phyloP scores from a whole-genome alignment of 2,329 filamentous ascomycete genomes.

The Seiridium cupressi region DNA sequence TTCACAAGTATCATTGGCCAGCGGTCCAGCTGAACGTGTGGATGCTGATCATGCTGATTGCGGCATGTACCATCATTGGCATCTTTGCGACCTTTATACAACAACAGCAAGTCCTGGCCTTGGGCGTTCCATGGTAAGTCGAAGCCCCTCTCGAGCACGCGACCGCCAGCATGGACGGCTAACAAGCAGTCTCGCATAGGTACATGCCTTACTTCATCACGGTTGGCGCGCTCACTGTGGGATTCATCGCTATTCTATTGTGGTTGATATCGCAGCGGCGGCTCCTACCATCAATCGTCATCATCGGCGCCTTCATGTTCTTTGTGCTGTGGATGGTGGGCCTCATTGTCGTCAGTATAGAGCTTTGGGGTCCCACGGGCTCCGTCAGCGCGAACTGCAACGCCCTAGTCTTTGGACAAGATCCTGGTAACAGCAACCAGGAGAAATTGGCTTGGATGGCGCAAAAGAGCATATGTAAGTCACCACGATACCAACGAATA shows the following conservation, averaged over 20 bases:
- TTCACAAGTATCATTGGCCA: constrained; percentile 67
- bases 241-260: constrained; percentile 66
- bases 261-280: constrained; percentile 61
- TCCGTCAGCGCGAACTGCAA: constrained; percentile 61
- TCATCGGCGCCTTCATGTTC: constrained; percentile 63
- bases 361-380: constrained; percentile 61
- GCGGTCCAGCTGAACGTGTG: constrained; percentile 66
- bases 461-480: constrained; percentile 61
- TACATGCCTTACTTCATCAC: constrained; percentile 68
- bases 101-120: constrained; percentile 52
- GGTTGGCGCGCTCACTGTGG: constrained; percentile 55
- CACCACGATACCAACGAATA: background rate
- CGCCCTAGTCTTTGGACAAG: constrained; percentile 51
- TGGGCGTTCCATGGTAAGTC: constrained; percentile 60
- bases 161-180: background rate
- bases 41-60: constrained; percentile 64
- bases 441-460: constrained; percentile 62
- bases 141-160: background rate
- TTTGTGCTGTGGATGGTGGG: constrained; percentile 69
- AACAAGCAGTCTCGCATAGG: constrained; percentile 35
- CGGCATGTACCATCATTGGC: constrained; percentile 57
- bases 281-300: constrained; percentile 59
- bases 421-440: constrained; percentile 50
- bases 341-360: constrained; percentile 58
- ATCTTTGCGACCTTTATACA: constrained; percentile 60